Base-by-base conservation (phyloP, 305 asterid species). In the Withania somnifera region DNA sequence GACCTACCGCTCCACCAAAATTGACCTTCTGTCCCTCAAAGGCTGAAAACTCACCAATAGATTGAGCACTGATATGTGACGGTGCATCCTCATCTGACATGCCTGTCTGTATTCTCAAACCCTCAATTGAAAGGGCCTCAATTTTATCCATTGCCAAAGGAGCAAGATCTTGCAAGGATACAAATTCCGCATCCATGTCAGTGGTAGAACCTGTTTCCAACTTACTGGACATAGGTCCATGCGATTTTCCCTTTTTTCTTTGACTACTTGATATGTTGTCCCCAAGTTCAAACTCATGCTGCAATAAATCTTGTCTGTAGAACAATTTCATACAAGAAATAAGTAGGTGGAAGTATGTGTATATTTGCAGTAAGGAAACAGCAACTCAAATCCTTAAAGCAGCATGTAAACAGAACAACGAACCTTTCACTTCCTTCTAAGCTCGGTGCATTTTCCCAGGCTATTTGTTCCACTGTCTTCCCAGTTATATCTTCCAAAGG, bases 111-210 rank as follows among this genome's bases (percentile, higher is more conserved):
- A 96, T 96, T 83, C 97, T 91, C 92, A 96, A 90, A 54, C 98
- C 98, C 89, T 96, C 98, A 11, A 96, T 81, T 28, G 98, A 89
- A 85, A 96, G 97, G 84, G 98, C 98, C 90, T 96, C 99, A 14
- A 96, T 94, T 86, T 96, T 94, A 58, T 96, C 97, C 95, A 94
- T 94, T 64, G 99, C 99, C 79, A 94, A 86, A 52, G 99, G 99
- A 87, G 99, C 98, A 75, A 96, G 95, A 85, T 92, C 98, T 81
- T 92, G 97, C 69, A 96, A 86, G 79, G 95, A 88, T 77, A 92
- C 95, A 47, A 90, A 94, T 84, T 94, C 99, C 0, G 91, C 52
- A 6, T 85, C 87, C 75, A n/a, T 52, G 40, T 88, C 90, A 78
- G 86, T 85, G 56, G 26, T 76, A 26, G 90, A 79, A 81, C 86